Evolutionary conservation across 225 moss, liverwort and hornwort genomes (phyloP).

Genomic region (Sphagnum contortum): DNA sequence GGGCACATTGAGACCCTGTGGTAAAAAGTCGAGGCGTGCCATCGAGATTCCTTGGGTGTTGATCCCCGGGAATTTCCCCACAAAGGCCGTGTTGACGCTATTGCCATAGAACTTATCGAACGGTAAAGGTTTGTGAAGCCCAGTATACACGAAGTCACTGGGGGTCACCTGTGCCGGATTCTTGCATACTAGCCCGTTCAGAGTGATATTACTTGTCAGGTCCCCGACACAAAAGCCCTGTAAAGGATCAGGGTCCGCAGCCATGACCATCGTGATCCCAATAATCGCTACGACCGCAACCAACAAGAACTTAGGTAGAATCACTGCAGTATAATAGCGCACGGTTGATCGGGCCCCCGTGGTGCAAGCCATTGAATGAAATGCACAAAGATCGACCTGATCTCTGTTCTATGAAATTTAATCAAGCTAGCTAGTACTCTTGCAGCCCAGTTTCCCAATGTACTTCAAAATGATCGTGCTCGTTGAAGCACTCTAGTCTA

Average conservation of each 20-base stretch:
- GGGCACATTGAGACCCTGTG: conserved; percentile 20
- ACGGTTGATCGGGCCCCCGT: too few relatives aligned
- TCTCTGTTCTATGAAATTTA: too few relatives aligned
- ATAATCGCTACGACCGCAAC: too few relatives aligned
- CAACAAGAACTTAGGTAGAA: too few relatives aligned
- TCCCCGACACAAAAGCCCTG: conserved; percentile 45
- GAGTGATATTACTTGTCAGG: not conserved
- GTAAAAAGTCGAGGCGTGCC: conserved; percentile 32
- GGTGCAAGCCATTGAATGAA: too few relatives aligned
- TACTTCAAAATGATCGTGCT: too few relatives aligned
- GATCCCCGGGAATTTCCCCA: conserved; percentile 12
- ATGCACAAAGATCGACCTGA: too few relatives aligned
- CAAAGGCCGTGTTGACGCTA: conserved; percentile 19
- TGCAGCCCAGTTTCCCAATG: too few relatives aligned
- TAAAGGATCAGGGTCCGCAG: conserved; percentile 27
- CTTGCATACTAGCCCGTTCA: conserved; percentile 42
- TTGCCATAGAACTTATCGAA: conserved; percentile 13
- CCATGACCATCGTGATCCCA: not conserved
- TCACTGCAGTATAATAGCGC: too few relatives aligned
- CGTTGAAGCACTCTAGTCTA: too few relatives aligned
- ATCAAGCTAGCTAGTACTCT: too few relatives aligned
- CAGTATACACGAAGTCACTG: conserved; percentile 17
- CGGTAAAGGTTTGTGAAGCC: conserved; percentile 10
- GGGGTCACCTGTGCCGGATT: not conserved
- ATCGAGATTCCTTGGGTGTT: conserved; percentile 26